phyloP scores from a whole-genome alignment of 257 asterid species.

The Asclepias syriaca region DNA sequence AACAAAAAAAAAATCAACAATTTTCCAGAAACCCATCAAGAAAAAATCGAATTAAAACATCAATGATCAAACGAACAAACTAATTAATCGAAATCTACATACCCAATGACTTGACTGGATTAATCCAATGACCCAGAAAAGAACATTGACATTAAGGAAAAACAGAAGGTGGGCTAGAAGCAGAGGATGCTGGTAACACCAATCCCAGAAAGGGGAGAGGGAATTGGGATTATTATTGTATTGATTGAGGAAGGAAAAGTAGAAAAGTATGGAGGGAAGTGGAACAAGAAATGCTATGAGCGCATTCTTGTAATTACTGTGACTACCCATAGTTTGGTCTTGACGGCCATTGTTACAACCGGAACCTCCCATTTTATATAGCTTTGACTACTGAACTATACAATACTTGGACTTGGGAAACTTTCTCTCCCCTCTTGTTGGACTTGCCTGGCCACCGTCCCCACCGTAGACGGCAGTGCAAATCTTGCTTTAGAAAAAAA shows the following conservation, averaged over 20 bases:
- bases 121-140: constrained; percentile 70
- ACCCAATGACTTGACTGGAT: constrained; percentile 94
- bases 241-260: constrained; percentile 57
- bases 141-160: constrained; percentile 73
- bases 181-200: constrained; percentile 77
- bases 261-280: constrained; percentile 77
- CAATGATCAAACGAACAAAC: neutral
- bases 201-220: constrained; percentile 45
- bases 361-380: constrained; percentile 4
- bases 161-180: constrained; percentile 60
- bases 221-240: constrained; percentile 27
- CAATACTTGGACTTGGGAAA: neutral
- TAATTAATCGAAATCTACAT: constrained; percentile 4
- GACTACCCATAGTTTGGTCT: constrained; percentile 1
- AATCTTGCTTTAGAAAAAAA: neutral
- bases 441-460: neutral
- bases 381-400: neutral
- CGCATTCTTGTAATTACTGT: constrained; percentile 49
- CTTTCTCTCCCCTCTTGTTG: neutral
- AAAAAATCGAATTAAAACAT: neutral
- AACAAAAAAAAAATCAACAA: constrained; percentile 19
- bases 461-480: neutral
- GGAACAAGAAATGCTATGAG: constrained; percentile 56
- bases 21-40: constrained; percentile 6
- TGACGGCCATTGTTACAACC: neutral